Base-by-base conservation (phyloP, 2,329 filamentous ascomycete species). In the Epichloe hybrida region DNA sequence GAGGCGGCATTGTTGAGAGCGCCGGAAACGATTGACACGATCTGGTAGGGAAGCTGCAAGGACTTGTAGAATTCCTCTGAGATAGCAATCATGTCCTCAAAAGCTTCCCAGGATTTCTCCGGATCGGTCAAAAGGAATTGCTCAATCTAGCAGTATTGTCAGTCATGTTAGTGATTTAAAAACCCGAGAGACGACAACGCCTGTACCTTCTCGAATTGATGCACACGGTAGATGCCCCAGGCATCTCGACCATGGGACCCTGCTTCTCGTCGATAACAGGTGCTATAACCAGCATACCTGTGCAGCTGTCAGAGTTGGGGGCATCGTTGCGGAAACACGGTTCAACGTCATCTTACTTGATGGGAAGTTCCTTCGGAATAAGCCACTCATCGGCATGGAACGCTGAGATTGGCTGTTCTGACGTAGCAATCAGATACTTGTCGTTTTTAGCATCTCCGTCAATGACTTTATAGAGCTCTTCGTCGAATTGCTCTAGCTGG, bases 141-240 rank as follows among this genome's bases (percentile, higher is more conserved):
- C 63, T 90, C 85, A 49, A 88, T 79, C 65, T 66, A 23, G 48
- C 7, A 20, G 15, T 15, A 40, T 41, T 7, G 50, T 57, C 31
- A 55, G 44, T 35, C 36, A 40, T 7, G 15, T 12, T 27, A 27
- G 36, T 23, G 9, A 45, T 27, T 11, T 20, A 38, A 7, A 23
- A 36, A n/a, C 13, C 27, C 27, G 21, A 34, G 37, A 31, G 17
- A 17, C 17, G 17, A 31, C 36, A 17, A 8, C n/a, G 21, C 39
- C 21, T 39, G 15, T 51, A 81, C 83, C 79, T 94, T 96, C 68
- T 97, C 91, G 62, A 97, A 98, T 67, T 98, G 91, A 67, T 98
- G 93, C 31, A 97, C 90, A 57, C 93, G 84, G 79, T 96, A 98
- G 55, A 97, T 88, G 51, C 93, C 93, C 93, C 93, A 98, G 1